Evolutionary conservation across 805 yeast species (phyloP), one percentile per base, ranked within the genome.

Genomic region (Candida caryicola): DNA sequence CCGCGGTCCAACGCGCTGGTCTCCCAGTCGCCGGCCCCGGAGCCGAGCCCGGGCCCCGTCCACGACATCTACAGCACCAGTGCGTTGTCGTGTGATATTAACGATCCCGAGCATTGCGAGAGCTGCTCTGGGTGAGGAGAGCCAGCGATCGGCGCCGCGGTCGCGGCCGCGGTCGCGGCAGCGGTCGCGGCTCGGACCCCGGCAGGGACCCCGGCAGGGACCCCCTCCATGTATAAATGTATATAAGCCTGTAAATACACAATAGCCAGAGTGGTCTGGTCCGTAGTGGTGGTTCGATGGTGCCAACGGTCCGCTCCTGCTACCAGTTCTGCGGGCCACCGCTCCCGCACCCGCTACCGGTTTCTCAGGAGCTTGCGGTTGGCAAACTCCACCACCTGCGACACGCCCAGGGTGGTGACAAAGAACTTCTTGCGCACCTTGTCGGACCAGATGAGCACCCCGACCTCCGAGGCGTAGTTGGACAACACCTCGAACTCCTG

Each of bases 311-410:
- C n/a, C n/a, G n/a, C n/a, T n/a, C n/a, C n/a, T n/a, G n/a, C n/a
- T n/a, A n/a, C n/a, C n/a, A n/a, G n/a, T n/a, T n/a, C n/a, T n/a
- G n/a, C n/a, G n/a, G n/a, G n/a, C n/a, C n/a, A n/a, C n/a, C 7
- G 7, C 25, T 21, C 25, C 7, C 7, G 10, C 25, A 12, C 28
- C 15, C 18, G 17, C 19, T 30, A 27, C 21, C 38, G 17, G 23
- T 37, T 29, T 45, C 50, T 33, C 44, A 34, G 31, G 21, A 53
- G 49, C 36, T 73, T 73, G 47, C 95, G 73, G 51, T 82, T 82
- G 0, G 95, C 95, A 62, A 79, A 90, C 36, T 88, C 96, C n/a
- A 88, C 80, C n/a, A 91, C 84, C 59, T 89, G 96, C 7, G 79
- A 66, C 55, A 85, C 82, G 10, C 96, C 96, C 41, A 86, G 96